Evolutionary conservation across 2,329 filamentous ascomycete genomes (phyloP), one percentile per base, ranked within the genome.

Genomic region (Lasiodiplodia gonubiensis): DNA sequence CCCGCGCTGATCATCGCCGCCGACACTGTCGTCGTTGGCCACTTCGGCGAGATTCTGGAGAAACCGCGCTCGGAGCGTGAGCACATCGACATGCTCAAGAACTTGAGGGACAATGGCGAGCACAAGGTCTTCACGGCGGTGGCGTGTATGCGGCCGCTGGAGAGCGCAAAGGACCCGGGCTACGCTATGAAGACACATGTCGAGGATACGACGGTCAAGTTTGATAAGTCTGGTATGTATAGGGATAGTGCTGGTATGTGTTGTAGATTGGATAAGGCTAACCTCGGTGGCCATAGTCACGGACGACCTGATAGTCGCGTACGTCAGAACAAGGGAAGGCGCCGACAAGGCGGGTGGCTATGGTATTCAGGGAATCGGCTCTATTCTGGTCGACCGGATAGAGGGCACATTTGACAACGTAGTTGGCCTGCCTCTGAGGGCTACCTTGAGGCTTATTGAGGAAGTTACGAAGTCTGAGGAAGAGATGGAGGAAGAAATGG

Each of bases 291-390:
- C 18, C 23, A 67, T 18, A 79, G 84, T 90, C 4, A 88, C 88
- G 16, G 94, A 99, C 80, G 93, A 97, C 68, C 86, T 97, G 71
- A 89, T 98, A 68, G 83, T 92, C 72, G 87, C 86, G 64, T 94
- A 94, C 76, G 90, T 94, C 68, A 86, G 85, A 75, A 97, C 94
- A 25, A 86, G 94, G 66, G 95, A 99, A 83, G 95, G 95, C 2
- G 93, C 89, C 12, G 95, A 98, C 79, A 99, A 98, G 84, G 95
- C 95, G 0, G 95, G 95, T 2, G 95, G 95, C 0, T 99, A 99
- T 79, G 95, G 93, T 1, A 87, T 99, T 64, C 95, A 99, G 80
- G 95, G 94, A 0, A 83, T 94, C 12, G 95, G 92, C 1, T 90
- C 92, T 10, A 89, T 97, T 77, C 80, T 99, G 67, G 89, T 99